These are phyloP conservation scores for Apostasia ramifera DNA, from an alignment of 106 monocot species.

Conservation along the genomic window DNA sequence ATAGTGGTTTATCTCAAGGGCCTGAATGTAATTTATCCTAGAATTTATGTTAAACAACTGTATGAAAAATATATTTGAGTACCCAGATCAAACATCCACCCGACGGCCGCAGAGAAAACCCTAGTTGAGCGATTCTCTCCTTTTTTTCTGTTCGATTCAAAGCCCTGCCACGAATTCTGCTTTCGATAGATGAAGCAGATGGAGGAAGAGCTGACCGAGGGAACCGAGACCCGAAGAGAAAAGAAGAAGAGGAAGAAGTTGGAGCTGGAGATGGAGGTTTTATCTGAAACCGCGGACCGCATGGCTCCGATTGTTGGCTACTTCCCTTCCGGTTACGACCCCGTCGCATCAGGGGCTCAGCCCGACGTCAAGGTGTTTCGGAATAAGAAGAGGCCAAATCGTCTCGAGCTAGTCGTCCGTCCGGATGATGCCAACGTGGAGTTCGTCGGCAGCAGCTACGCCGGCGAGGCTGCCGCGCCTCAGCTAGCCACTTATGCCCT, in stretches of 20 bases:
- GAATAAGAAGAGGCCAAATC: conserved; percentile 20
- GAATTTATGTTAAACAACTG: no score
- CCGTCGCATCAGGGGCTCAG: conserved; percentile 2
- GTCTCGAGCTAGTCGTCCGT: conserved; percentile 53
- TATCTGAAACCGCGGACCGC: conserved; percentile 27
- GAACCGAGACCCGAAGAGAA: not conserved
- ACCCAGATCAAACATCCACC: no score
- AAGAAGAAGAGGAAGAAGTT: conserved; percentile 30
- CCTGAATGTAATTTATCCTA: no score
- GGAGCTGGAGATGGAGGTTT: conserved; percentile 28
- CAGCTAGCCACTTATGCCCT: conserved; percentile 66
- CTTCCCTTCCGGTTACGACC: conserved; percentile 85
- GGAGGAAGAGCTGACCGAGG: not conserved
- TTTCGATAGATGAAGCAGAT: no score
- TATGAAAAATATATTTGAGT: no score
- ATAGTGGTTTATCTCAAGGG: no score
- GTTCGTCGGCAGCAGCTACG: conserved; percentile 75
- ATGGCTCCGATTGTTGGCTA: conserved; percentile 68
- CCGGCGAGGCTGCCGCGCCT: conserved; percentile 63
- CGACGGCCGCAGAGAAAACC: no score
- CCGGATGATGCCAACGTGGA: conserved; percentile 36
- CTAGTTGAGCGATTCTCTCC: no score
- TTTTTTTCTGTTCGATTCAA: no score
- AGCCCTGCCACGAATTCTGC: no score
- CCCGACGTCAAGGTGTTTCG: conserved; percentile 32